phyloP scores from a whole-genome alignment of 1,139 yeast species.

The Yamadazyma buinensis region DNA sequence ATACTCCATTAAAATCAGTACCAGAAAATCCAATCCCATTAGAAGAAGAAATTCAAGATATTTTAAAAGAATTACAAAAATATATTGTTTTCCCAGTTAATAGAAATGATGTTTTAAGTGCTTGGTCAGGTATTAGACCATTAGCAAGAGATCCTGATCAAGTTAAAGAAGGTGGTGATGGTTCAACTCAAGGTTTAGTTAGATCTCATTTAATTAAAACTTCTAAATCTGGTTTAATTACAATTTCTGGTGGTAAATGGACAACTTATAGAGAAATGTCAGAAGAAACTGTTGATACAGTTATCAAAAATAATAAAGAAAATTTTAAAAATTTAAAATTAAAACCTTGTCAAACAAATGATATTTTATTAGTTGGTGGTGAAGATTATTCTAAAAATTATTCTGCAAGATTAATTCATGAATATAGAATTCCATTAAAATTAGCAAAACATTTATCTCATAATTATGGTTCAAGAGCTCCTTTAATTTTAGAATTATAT shows the following conservation, averaged over 20 bases:
- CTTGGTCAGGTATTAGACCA: constrained; percentile 98
- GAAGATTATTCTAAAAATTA: constrained; percentile 62
- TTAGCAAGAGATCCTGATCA: constrained; percentile 83
- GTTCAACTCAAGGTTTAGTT: constrained; percentile 61
- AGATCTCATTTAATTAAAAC: constrained; percentile 82
- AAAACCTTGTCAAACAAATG: constrained; percentile 62
- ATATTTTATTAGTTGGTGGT: constrained; percentile 71
- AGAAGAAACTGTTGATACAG: constrained; percentile 81
- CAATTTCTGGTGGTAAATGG: constrained; percentile 98
- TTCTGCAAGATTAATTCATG: constrained; percentile 78
- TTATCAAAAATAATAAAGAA: constrained; percentile 51
- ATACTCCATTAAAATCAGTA: constrained; percentile 70
- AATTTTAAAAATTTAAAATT: constrained; percentile 17
- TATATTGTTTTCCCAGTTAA: constrained; percentile 86
- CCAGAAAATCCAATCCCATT: constrained; percentile 83
- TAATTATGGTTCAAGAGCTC: constrained; percentile 89
- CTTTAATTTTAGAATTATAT: constrained; percentile 68
- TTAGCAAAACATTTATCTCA: constrained; percentile 80
- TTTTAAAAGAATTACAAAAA: constrained; percentile 81
- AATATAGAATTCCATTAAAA: constrained; percentile 66
- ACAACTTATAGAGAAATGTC: constrained; percentile 99
- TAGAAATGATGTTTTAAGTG: constrained; percentile 87
- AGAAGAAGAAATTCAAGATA: constrained; percentile 88
- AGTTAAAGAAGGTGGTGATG: constrained; percentile 30
- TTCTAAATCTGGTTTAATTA: constrained; percentile 71